A percentile compares a stretch with the other conserved stretches of the same genome.
These are phyloP conservation scores for Zarea fungicola DNA, from an alignment of 2,329 filamentous ascomycete genomes.

Conservation along the genomic window DNA sequence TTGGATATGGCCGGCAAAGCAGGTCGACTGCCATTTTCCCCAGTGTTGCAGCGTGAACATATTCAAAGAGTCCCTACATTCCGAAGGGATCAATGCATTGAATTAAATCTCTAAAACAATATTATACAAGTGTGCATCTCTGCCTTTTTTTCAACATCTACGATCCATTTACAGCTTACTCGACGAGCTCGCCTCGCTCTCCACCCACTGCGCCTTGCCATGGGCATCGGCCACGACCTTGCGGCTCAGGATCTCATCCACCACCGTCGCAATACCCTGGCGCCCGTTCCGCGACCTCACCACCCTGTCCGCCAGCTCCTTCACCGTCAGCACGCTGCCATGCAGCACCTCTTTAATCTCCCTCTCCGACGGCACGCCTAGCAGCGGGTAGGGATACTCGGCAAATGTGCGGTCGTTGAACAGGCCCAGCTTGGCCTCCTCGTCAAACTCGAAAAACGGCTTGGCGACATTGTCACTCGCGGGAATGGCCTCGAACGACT, in stretches of 20 bases:
- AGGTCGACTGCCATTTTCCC: too few species aligned
- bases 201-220: slow-evolving; percentile 38
- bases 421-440: slow-evolving; percentile 49
- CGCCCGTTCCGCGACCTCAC: slow-evolving; percentile 55
- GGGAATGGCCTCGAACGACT: slow-evolving; percentile 62
- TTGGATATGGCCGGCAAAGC: too few species aligned
- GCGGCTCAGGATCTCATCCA: slow-evolving; percentile 61
- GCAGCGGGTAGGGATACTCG: slow-evolving; percentile 65
- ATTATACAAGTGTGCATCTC: slow-evolving; percentile 11
- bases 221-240: slow-evolving; percentile 48
- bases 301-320: slow-evolving; percentile 60
- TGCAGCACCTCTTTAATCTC: slow-evolving; percentile 47
- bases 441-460: slow-evolving; percentile 60
- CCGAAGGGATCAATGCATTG: neutral
- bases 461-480: slow-evolving; percentile 49
- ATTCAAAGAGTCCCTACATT: neutral
- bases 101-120: slow-evolving; percentile 1
- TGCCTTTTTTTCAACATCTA: neutral
- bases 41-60: too few species aligned
- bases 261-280: slow-evolving; percentile 64
- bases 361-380: slow-evolving; percentile 69
- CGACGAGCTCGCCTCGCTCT: slow-evolving; percentile 22
- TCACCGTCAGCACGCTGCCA: slow-evolving; percentile 35
- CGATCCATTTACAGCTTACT: slow-evolving; percentile 25
- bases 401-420: slow-evolving; percentile 58